Conservation (phyloP, 169 alveolate species). For the Perkinsus marinus region DNA sequence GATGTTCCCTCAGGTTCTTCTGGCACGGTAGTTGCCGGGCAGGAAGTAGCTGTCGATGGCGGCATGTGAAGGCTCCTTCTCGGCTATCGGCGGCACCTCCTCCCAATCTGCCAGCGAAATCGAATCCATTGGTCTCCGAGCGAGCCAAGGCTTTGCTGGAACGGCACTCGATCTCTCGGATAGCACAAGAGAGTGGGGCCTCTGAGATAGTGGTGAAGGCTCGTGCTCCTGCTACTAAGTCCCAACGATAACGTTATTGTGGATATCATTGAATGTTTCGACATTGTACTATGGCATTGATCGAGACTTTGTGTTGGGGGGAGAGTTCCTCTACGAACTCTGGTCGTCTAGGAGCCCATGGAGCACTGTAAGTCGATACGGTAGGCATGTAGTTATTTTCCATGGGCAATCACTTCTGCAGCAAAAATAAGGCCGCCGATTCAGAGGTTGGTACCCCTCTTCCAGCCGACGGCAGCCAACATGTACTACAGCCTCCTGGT, state of each 20-base stretch:
- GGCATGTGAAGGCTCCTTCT: neutral
- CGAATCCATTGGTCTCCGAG: neutral
- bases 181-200: neutral
- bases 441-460: neutral
- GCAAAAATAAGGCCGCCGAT: neutral
- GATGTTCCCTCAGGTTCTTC: neutral
- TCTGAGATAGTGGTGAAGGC: neutral
- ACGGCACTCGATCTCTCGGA: neutral
- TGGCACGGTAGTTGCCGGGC: neutral
- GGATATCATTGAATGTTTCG: neutral
- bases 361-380: neutral
- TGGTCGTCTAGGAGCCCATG: too few relatives aligned
- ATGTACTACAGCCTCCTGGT: neutral
- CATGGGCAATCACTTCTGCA: neutral
- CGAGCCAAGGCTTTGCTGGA: neutral
- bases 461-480: neutral
- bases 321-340: too few relatives aligned
- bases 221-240: neutral
- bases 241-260: neutral
- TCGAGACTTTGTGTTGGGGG: neutral
- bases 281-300: neutral
- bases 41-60: neutral
- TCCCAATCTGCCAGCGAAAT: neutral
- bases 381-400: neutral
- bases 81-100: neutral